These are phyloP conservation scores for Puccinia brachypodii DNA, from an alignment of 1,284 basidiomycete species.

Conservation along the genomic window DNA sequence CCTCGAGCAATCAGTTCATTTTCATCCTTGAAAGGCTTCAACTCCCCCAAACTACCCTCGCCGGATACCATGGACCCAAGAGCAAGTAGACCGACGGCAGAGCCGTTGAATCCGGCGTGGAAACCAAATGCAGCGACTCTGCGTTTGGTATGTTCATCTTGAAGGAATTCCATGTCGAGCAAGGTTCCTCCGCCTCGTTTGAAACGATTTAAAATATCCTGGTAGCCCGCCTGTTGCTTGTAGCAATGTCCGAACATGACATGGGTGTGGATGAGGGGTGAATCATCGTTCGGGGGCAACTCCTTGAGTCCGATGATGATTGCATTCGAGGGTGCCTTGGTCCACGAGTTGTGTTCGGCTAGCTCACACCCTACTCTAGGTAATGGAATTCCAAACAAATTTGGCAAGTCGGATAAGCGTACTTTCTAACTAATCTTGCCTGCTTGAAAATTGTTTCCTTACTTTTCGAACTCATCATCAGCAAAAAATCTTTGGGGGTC, in stretches of 20 bases:
- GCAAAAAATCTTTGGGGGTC: conserved; percentile 95
- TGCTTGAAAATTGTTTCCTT: neutral
- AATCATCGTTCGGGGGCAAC: conserved; percentile 71
- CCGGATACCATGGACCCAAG: conserved; percentile 66
- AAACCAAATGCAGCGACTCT: conserved; percentile 99
- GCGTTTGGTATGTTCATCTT: conserved; percentile 71
- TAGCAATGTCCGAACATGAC: conserved; percentile 99
- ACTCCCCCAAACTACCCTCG: conserved; percentile 62
- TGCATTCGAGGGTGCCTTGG: conserved; percentile 69
- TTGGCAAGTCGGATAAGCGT: neutral
- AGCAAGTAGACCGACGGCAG: conserved; percentile 86
- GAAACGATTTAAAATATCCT: conserved; percentile 82
- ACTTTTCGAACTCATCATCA: conserved; percentile 75
- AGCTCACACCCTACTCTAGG: conserved; percentile 82
- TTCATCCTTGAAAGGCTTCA: conserved; percentile 74
- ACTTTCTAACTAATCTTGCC: neutral
- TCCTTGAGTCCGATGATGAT: conserved; percentile 98
- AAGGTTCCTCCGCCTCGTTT: conserved; percentile 76
- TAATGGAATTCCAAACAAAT: neutral
- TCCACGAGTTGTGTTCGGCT: conserved; percentile 87
- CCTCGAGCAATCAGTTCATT: conserved; percentile 74
- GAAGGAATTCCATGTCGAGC: conserved; percentile 96
- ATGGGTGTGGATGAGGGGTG: conserved; percentile 85
- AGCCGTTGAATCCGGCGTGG: conserved; percentile 97
- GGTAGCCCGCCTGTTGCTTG: conserved; percentile 95